These are phyloP conservation scores for Phytopythium litorale DNA, from an alignment of 352 stramenopile genomes.

Conservation along the genomic window DNA sequence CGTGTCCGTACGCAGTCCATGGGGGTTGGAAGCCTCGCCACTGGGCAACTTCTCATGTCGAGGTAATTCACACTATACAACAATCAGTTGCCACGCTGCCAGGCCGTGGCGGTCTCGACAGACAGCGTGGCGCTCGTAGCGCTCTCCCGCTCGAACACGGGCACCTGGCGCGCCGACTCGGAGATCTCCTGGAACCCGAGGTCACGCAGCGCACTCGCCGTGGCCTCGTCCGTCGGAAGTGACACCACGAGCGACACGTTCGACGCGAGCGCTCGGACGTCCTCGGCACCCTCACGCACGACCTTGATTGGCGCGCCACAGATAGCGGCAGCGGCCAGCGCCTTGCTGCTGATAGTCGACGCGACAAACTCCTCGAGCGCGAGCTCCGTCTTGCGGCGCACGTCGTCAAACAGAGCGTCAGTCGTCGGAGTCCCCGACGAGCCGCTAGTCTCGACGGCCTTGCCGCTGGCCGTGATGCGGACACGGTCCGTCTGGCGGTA, in stretches of 20 bases:
- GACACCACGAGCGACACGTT: constrained; percentile 24
- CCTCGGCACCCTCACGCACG: constrained; percentile 33
- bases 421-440: constrained; percentile 2
- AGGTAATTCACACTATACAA: constrained; percentile 1
- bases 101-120: constrained; percentile 42
- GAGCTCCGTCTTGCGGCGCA: constrained; percentile 56
- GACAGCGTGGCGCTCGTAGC: constrained; percentile 45
- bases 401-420: constrained; percentile 48
- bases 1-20: neutral
- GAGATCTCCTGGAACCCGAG: constrained; percentile 44
- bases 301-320: constrained; percentile 18
- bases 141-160: constrained; percentile 47
- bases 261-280: constrained; percentile 17
- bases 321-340: constrained; percentile 16
- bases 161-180: constrained; percentile 24
- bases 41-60: neutral
- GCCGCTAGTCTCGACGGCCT: neutral
- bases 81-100: constrained; percentile 34
- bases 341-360: constrained; percentile 17
- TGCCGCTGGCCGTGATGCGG: constrained; percentile 14
- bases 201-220: constrained; percentile 18
- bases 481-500: constrained; percentile 56
- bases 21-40: neutral
- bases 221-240: constrained; percentile 34
- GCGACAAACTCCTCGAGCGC: constrained; percentile 52